These are phyloP conservation scores for Erodium moschatum DNA, from an alignment of 441 rosid genomes.

Conservation along the genomic window DNA sequence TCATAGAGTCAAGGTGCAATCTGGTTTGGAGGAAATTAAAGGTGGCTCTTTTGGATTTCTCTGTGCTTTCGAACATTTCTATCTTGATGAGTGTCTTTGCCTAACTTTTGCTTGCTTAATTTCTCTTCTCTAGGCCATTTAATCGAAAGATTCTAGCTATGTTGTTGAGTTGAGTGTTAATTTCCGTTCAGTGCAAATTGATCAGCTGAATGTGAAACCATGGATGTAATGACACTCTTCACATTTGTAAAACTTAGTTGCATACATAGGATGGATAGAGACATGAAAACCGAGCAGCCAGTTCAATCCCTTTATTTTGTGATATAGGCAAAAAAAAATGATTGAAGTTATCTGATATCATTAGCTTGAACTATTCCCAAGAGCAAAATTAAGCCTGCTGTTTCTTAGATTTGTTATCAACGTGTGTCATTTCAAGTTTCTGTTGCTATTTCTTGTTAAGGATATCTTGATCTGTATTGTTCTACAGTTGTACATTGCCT, in stretches of 20 bases:
- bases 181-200: not conserved
- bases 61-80: not conserved
- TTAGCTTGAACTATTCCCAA: no score
- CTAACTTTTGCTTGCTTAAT: not conserved
- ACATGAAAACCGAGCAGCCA: no score
- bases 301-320: no score
- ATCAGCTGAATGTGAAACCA: not conserved
- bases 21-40: slow-evolving; percentile 39
- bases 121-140: not conserved
- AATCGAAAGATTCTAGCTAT: not conserved
- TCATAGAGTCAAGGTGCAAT: slow-evolving; percentile 34
- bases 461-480: not conserved
- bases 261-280: no score
- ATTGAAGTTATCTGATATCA: no score
- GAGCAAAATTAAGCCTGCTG: no score
- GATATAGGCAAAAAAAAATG: no score
- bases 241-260: no score
- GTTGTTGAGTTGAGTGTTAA: not conserved
- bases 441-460: not conserved
- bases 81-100: not conserved
- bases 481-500: not conserved
- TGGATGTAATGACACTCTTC: no score
- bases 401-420: no score
- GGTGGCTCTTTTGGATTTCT: slow-evolving; percentile 22
- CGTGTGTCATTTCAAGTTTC: not conserved